A percentile compares a stretch with the other conserved stretches of the same genome.
These are phyloP conservation scores for Hippophae tibetana DNA, from an alignment of 306 rosid genomes.

Conservation along the genomic window DNA sequence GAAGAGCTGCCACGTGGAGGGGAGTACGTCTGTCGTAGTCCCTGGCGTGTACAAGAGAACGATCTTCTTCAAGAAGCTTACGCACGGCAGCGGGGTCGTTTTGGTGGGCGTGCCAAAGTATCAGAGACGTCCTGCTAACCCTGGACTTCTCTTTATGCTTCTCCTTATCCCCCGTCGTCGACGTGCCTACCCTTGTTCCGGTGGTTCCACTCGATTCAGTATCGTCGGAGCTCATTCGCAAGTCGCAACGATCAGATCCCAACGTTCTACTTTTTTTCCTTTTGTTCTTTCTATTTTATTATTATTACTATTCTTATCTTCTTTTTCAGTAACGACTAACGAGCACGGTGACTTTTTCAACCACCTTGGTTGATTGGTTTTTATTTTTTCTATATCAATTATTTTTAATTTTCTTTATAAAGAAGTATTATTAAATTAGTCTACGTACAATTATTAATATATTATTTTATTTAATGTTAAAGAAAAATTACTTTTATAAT, in stretches of 20 bases:
- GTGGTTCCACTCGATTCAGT: conserved; percentile 5
- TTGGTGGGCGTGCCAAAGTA: conserved; percentile 93
- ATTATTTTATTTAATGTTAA: too few relatives aligned
- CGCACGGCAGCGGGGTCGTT: conserved; percentile 76
- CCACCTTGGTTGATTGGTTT: too few relatives aligned
- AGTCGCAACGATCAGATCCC: conserved; percentile 14
- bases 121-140: conserved; percentile 81
- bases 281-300: background rate
- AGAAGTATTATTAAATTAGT: too few relatives aligned
- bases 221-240: conserved; percentile 46
- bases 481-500: too few relatives aligned
- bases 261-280: background rate
- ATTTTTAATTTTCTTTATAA: too few relatives aligned
- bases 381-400: too few relatives aligned
- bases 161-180: conserved; percentile 12
- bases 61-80: conserved; percentile 95
- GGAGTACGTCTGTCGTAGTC: conserved; percentile 94
- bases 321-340: too few relatives aligned
- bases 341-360: too few relatives aligned
- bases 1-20: conserved; percentile 81
- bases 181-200: conserved; percentile 11
- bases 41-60: conserved; percentile 55
- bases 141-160: conserved; percentile 74
- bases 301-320: too few relatives aligned
- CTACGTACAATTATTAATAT: too few relatives aligned